These are phyloP conservation scores for Rhodotorula sp. DNA, from an alignment of 1,284 basidiomycete genomes.

Conservation along the genomic window DNA sequence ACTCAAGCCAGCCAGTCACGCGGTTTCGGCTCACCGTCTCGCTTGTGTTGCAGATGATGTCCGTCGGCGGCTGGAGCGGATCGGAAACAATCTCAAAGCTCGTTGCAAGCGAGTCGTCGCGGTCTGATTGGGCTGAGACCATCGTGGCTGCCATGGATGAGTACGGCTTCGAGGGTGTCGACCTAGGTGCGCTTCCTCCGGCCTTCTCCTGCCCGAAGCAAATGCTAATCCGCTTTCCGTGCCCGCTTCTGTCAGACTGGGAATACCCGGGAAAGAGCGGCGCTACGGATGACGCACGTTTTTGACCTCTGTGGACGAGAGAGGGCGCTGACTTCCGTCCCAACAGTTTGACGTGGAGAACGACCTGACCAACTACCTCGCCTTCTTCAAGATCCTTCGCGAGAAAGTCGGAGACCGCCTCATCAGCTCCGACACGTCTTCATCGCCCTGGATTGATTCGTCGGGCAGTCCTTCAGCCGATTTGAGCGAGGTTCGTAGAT, in stretches of 20 bases:
- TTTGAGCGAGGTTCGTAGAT: constrained; percentile 14
- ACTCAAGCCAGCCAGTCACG: neutral
- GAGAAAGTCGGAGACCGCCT: constrained; percentile 28
- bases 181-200: neutral
- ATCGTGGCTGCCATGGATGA: constrained; percentile 4
- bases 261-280: constrained; percentile 29
- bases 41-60: neutral
- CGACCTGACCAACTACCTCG: constrained; percentile 23
- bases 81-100: neutral
- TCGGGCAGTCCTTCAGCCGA: constrained; percentile 17
- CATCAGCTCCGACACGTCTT: constrained; percentile 20
- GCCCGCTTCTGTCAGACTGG: constrained; percentile 9
- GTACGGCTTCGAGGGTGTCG: constrained; percentile 23
- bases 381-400: constrained; percentile 15
- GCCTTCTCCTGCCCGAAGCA: neutral
- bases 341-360: constrained; percentile 30
- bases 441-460: constrained; percentile 4
- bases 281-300: neutral
- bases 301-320: too few species aligned
- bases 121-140: constrained; percentile 4
- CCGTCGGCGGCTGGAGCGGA: constrained; percentile 17
- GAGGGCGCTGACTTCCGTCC: neutral
- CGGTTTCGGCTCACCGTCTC: neutral
- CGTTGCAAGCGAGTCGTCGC: constrained; percentile 4
- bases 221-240: too few species aligned